phyloP scores from a whole-genome alignment of 169 alveolate species.

The Plasmodium reichenowi region DNA sequence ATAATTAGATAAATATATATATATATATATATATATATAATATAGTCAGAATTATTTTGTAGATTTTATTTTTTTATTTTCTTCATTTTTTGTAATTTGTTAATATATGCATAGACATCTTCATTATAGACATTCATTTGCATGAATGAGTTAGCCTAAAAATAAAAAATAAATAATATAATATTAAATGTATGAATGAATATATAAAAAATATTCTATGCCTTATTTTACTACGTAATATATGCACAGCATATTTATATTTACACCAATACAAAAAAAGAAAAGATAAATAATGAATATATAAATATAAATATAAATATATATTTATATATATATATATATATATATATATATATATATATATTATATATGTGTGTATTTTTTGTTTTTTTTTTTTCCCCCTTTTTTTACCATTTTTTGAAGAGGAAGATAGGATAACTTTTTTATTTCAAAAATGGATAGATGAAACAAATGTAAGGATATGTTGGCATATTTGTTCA shows the following conservation, averaged over 20 bases:
- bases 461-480: constrained; percentile 49
- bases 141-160: constrained; percentile 58
- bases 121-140: constrained; percentile 70
- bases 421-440: constrained; percentile 63
- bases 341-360: background rate
- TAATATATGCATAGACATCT: constrained; percentile 71
- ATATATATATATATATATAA: too few relatives aligned
- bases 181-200: background rate
- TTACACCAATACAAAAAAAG: background rate
- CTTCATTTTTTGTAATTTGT: constrained; percentile 67
- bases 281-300: background rate
- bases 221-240: too few relatives aligned
- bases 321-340: background rate
- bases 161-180: background rate
- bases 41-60: too few relatives aligned
- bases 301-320: too few relatives aligned
- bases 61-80: background rate
- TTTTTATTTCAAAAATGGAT: constrained; percentile 29
- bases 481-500: constrained; percentile 45
- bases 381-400: background rate
- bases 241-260: background rate
- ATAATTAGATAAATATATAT: too few relatives aligned
- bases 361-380: too few relatives aligned
- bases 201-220: background rate
- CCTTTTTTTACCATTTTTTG: constrained; percentile 46